Percentiles rank a stretch among this genome's conserved stretches.
Conservation (phyloP, 345 rosid species). For the Trapa incisa region DNA sequence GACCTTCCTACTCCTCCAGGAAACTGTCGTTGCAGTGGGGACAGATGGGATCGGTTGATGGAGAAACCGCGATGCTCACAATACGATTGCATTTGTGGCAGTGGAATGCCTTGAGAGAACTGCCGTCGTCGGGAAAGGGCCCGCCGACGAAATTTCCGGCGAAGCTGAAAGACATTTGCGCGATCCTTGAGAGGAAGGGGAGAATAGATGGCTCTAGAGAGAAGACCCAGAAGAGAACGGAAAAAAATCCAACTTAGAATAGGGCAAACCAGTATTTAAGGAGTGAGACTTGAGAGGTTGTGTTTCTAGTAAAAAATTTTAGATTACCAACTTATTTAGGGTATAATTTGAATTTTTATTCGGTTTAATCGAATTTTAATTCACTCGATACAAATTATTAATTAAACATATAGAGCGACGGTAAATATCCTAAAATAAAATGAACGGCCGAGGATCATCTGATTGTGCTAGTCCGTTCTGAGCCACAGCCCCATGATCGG, state of each 20-base stretch:
- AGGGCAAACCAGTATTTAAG: not conserved
- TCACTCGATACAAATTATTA: no score
- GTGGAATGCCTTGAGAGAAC: conserved; percentile 16
- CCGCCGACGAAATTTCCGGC: conserved; percentile 18
- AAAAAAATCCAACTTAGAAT: not conserved
- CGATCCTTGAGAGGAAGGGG: not conserved
- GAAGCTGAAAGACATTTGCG: conserved; percentile 10
- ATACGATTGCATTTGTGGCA: conserved; percentile 26
- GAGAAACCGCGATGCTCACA: conserved; percentile 15
- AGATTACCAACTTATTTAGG: no score
- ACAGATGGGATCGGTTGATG: conserved; percentile 25
- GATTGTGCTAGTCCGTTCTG: not conserved
- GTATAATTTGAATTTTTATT: no score
- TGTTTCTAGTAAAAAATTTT: no score
- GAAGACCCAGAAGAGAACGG: not conserved
- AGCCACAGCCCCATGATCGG: not conserved
- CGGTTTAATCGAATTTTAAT: no score
- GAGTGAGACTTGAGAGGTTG: no score
- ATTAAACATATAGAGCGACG: no score
- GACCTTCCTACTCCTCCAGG: conserved; percentile 25
- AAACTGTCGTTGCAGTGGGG: conserved; percentile 35
- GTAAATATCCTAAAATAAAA: no score
- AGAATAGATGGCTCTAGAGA: not conserved
- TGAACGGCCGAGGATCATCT: no score
- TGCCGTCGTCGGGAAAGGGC: conserved; percentile 11